Percentiles rank a stretch among this genome's conserved stretches.
Evolutionary conservation across 768 basidiomycete species (phyloP).

Genomic region (Flagelloscypha sp.): DNA sequence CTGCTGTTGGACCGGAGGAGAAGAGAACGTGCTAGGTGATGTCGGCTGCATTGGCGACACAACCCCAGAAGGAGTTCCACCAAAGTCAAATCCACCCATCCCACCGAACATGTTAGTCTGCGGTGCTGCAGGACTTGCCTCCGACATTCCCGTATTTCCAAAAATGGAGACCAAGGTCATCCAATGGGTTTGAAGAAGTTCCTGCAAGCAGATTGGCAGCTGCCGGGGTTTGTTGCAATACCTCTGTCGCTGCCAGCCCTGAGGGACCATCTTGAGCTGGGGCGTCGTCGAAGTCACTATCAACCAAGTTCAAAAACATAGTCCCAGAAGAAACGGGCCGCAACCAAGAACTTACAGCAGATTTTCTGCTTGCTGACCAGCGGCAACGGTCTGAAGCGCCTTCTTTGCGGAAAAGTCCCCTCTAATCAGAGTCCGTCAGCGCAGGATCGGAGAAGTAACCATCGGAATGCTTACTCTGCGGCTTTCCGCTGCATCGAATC

Average conservation of each 20-base stretch:
- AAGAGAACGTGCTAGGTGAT: no score
- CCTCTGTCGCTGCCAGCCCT: conserved; percentile 70
- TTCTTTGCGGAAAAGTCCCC: conserved; percentile 67
- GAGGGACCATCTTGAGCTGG: conserved; percentile 54
- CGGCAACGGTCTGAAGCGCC: conserved; percentile 84
- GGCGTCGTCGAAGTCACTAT: conserved; percentile 79
- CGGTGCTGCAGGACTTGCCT: conserved; percentile 12
- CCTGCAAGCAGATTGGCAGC: conserved; percentile 69
- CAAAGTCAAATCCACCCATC: conserved; percentile 20
- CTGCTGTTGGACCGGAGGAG: conserved; percentile 23
- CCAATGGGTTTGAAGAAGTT: conserved; percentile 81
- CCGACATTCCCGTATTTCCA: conserved; percentile 40
- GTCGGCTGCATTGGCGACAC: conserved; percentile 11
- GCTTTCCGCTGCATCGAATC: conserved; percentile 66
- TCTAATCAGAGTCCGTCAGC: no score
- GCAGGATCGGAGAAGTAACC: conserved; percentile 4
- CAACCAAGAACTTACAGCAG: conserved; percentile 43
- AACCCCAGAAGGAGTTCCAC: conserved; percentile 14
- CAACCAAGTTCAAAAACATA: background rate
- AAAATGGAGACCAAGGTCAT: conserved; percentile 93
- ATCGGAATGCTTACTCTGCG: conserved; percentile 39
- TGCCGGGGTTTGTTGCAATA: conserved; percentile 63
- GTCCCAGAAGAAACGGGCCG: conserved; percentile 3
- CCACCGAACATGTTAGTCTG: conserved; percentile 12
- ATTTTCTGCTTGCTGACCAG: conserved; percentile 91